Base-by-base conservation (phyloP, 2,329 filamentous ascomycete species). In the Cladosporium cucumerinum region DNA sequence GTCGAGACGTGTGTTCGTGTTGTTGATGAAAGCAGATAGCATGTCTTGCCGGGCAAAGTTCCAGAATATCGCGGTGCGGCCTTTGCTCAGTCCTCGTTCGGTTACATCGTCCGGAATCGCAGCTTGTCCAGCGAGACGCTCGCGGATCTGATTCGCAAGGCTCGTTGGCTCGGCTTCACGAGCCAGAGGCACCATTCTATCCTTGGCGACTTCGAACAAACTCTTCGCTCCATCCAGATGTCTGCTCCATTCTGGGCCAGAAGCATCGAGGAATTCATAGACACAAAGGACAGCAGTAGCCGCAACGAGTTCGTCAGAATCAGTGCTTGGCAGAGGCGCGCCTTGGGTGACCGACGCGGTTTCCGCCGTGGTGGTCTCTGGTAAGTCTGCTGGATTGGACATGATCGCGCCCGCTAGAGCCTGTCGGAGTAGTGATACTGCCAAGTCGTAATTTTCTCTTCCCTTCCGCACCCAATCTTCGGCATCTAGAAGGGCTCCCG, bases 191-290 rank as follows among this genome's bases (percentile, higher is more conserved):
- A 81, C 79, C 66, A 80, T 80, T 46, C 80, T 78, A 60, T 82
- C 82, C 66, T 84, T 82, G 4, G 82, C 81, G 62, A 85, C 78
- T 51, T 83, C 85, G 61, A 89, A 81, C 23, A 89, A 78, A 0
- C 86, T 85, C 68, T 89, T 89, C 0, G 88, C 84, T 0, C 87
- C 87, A 68, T 85, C 88, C 6, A 90, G 76, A 76, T 90, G 88
- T 4, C 86, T 81, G 34, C 84, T 82, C 87, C 87, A 90, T 23
- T 87, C 86, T 0, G 82, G 81, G 2, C 83, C 84, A 1, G 86
- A 87, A 1, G 85, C 85, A 72, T 89, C 86, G n/a, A 89, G 78
- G 65, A 89, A 86, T 67, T 90, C 87, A 71, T 89, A 89, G 0
- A 87, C 85, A 65, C 86, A 89, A 1, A 90, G 75, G 16, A 90